Base-by-base conservation (phyloP, 352 stramenopile species). In the Pythium biforme region DNA sequence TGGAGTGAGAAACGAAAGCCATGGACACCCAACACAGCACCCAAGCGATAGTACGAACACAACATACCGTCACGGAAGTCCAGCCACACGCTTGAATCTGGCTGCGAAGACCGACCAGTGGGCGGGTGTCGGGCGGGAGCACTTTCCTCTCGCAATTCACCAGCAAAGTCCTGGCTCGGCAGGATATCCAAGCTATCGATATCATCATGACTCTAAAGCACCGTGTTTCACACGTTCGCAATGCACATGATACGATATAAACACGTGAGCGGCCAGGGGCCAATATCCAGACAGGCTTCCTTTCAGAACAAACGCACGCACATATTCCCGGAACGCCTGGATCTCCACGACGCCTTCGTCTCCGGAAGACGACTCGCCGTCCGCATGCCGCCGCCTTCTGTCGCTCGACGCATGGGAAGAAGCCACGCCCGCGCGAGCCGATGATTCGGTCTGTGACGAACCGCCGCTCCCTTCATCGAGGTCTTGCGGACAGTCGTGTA, bases 171-270 rank as follows among this genome's bases (percentile, higher is more conserved):
- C 70, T 89, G 77, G 58, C 79, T 89, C 25, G 72, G 72, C 14
- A 74, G 73, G 39, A 87, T 86, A 19, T 87, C 77, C 43, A 89
- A 62, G 31, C 60, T 81, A 52, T 89, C 79, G 65, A 89, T 81
- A 59, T 89, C 79, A 10, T 62, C 74, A 22, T 73, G 66, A 23
- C 81, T 74, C 79, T 66, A 23, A n/a, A n/a, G 17, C 17, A 4
- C 15, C 37, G 9, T n/a, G 11, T 12, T 43, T 43, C 37, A 43
- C 15, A 4, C 37, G 6, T 43, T 17, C 37, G 10, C n/a, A n/a
- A n/a, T n/a, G 10, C 31, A 34, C 5, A 34, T 10, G 31, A 34
- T 34, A 34, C 31, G 31, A 34, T 34, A 34, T 10, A n/a, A 34
- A 10, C 31, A 5, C 31, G 10, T 34, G 5, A 34, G 31, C 31